phyloP scores from a whole-genome alignment of 345 rosid genomes.

The Firmiana major region DNA sequence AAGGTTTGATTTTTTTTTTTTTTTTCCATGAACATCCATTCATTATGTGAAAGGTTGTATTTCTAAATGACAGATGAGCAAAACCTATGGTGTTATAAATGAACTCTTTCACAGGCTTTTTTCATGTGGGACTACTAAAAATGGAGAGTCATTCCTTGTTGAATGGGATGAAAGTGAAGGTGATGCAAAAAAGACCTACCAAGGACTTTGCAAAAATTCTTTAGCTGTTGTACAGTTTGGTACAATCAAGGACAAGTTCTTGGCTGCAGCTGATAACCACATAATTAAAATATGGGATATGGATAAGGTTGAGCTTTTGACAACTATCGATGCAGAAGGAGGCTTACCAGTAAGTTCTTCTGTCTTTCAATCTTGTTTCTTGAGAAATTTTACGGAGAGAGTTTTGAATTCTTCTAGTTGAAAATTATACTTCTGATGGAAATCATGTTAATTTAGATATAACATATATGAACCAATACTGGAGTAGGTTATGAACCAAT shows the following conservation, averaged over 20 bases:
- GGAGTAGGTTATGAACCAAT: too few relatives aligned
- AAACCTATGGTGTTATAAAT: background rate
- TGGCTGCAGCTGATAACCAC: conserved; percentile 44
- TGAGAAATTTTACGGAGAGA: background rate
- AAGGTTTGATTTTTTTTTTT: conserved; percentile 17
- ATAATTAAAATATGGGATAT: conserved; percentile 33
- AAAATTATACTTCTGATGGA: background rate
- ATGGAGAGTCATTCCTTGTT: conserved; percentile 41
- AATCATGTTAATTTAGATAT: background rate
- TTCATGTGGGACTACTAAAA: conserved; percentile 33
- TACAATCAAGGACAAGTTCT: conserved; percentile 23
- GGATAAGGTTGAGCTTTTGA: conserved; percentile 33
- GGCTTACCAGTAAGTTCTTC: conserved; percentile 36
- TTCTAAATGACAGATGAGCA: background rate
- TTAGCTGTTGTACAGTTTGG: conserved; percentile 27
- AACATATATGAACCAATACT: too few relatives aligned
- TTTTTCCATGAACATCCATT: background rate
- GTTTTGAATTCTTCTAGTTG: background rate
- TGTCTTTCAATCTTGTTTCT: background rate
- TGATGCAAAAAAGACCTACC: conserved; percentile 28
- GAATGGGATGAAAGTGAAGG: conserved; percentile 42
- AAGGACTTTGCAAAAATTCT: conserved; percentile 28
- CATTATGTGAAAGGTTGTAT: background rate
- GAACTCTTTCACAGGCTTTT: conserved; percentile 24
- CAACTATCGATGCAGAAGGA: conserved; percentile 35